Evolutionary conservation across 768 basidiomycete genomes (phyloP), one percentile per base, ranked within the genome.

Genomic region (Strobilomyces confusus): DNA sequence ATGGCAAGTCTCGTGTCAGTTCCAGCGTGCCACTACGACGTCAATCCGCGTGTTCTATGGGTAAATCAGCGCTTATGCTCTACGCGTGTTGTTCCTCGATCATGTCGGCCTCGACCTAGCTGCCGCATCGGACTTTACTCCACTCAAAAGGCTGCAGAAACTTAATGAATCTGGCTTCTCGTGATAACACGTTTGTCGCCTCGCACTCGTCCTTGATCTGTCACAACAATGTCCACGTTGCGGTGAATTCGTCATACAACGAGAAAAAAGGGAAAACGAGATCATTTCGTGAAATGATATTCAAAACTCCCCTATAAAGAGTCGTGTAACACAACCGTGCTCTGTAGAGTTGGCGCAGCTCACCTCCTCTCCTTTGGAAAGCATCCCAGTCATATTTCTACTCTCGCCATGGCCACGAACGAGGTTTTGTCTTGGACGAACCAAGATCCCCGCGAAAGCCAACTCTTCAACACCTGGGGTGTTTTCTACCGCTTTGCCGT

Each of bases 391-490:
- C 73, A 75, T 63, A 51, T 20, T 33, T 64, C 76, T 60, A 69
- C 77, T 52, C 63, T 65, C 62, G 65, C 57, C 56, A 83, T 82
- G 80, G 65, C 77, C 62, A 74, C 80, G 52, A 80, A 83, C 70
- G 88, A 91, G 55, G 76, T 89, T 45, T 80, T 91, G 68, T 89
- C 84, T 49, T 93, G 90, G 90, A 92, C 90, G 43, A 89, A 86
- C 71, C 83, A 86, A 62, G 89, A 92, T 70, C 86, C 88, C 62
- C 85, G 88, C 45, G 85, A 90, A 69, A 92, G 91, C 63, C 76
- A 81, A 48, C 78, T 93, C 54, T 92, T 91, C 74, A 89, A 87
- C 64, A 79, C 82, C 30, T 89, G 83, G 81, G 89, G 89, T 54
- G 78, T 89, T 49, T 75, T 87, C 58, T 92, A 91, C 72, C 86